Base-by-base conservation (phyloP, 208 protist species). In the Acanthamoeba culbertsoni region DNA sequence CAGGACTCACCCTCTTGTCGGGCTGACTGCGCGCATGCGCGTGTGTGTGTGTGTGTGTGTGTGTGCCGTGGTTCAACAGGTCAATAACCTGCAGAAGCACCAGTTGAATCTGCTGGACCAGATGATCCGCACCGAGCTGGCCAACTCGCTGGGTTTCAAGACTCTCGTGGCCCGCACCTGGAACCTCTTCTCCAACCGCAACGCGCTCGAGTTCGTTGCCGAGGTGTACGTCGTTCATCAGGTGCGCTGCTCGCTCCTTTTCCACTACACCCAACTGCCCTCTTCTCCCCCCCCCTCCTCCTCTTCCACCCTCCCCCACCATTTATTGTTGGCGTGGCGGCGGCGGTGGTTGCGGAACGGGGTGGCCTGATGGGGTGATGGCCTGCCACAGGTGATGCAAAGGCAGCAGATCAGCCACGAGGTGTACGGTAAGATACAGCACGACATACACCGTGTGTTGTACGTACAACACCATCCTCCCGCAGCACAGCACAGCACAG, bases 41-140 rank as follows among this genome's bases (percentile, higher is more conserved):
- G n/a, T n/a, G n/a, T n/a, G n/a, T n/a, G n/a, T n/a, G n/a, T n/a
- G n/a, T n/a, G n/a, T n/a, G n/a, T n/a, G n/a, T n/a, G n/a, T n/a
- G n/a, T n/a, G n/a, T n/a, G n/a, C n/a, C n/a, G n/a, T n/a, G n/a
- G n/a, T n/a, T n/a, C n/a, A n/a, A n/a, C n/a, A n/a, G n/a, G n/a
- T n/a, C n/a, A 95, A 95, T 43, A 95, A 95, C 88, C 20, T 95
- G 33, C 94, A 95, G 92, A 73, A 95, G 46, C 90, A 79, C 5
- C 94, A 95, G 35, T 51, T 95, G 6, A 33, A 28, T 31, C 35
- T 94, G 35, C 88, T 95, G 63, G 94, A 95, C n/a, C 55, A 94
- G 51, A 57, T 95, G 37, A 94, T 95, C 14, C 20, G 77, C 62
- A 88, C 42, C 37, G 77, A 88, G n/a, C 45, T 65, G 48, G 31